phyloP scores from a whole-genome alignment of 1,284 basidiomycete genomes.

The Uromyces viciae-fabae region DNA sequence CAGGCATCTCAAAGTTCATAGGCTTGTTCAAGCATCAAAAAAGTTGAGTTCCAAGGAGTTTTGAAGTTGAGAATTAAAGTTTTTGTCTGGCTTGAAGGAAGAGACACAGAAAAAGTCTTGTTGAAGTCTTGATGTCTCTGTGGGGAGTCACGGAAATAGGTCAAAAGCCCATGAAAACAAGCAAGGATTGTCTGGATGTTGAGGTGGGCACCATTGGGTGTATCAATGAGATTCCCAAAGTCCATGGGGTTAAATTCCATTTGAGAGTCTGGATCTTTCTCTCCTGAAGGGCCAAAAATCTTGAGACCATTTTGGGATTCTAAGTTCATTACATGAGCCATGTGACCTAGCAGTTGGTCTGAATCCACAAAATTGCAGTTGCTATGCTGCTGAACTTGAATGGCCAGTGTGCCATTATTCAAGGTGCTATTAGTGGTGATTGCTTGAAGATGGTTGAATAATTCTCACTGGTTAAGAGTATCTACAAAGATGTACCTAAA shows the following conservation, averaged over 20 bases:
- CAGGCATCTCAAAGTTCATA: too few relatives aligned
- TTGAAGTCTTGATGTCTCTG: neutral
- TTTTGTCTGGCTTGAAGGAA: neutral
- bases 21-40: neutral
- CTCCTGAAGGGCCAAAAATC: neutral
- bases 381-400: neutral
- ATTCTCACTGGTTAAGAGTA: too few relatives aligned
- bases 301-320: neutral
- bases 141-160: neutral
- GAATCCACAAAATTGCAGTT: neutral
- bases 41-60: slow-evolving; percentile 2
- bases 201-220: neutral
- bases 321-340: neutral
- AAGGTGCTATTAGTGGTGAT: neutral
- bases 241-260: neutral
- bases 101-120: neutral
- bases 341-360: neutral
- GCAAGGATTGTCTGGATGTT: neutral
- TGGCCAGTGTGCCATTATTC: neutral
- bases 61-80: neutral
- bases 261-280: neutral
- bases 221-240: neutral
- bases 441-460: neutral
- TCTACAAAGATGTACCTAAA: neutral
- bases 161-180: neutral